Conservation (phyloP, 2,329 filamentous ascomycete genomes). For the Juglanconis juglandina region DNA sequence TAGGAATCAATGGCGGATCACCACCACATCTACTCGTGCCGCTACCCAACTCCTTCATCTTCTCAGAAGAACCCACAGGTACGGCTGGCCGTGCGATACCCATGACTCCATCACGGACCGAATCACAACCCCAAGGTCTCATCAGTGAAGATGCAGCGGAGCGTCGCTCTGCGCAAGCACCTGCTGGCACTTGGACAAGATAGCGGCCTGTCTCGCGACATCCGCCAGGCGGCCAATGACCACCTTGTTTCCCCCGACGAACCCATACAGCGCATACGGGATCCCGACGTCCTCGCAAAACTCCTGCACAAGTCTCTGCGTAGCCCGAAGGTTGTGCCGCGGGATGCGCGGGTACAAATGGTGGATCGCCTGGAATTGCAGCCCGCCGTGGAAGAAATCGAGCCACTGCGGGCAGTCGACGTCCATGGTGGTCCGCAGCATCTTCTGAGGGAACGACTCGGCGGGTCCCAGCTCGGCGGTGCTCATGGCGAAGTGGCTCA, state of each 20-base stretch:
- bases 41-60: background rate
- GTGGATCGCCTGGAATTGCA: conserved; percentile 88
- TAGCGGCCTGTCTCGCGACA: conserved; percentile 74
- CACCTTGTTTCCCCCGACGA: conserved; percentile 76
- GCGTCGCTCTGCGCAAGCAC: conserved; percentile 35
- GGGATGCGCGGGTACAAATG: conserved; percentile 82
- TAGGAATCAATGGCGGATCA: too few relatives aligned
- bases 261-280: conserved; percentile 82
- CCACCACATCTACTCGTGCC: too few relatives aligned
- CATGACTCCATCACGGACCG: background rate
- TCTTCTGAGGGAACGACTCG: conserved; percentile 86
- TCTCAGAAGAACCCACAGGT: background rate
- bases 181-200: conserved; percentile 71
- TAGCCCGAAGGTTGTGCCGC: conserved; percentile 73
- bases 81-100: background rate
- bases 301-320: conserved; percentile 72
- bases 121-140: background rate
- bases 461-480: conserved; percentile 78
- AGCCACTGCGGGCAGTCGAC: conserved; percentile 85
- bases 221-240: conserved; percentile 75
- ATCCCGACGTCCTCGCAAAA: conserved; percentile 82
- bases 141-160: conserved; percentile 20
- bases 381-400: conserved; percentile 82
- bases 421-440: conserved; percentile 92
- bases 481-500: conserved; percentile 92